phyloP scores from a whole-genome alignment of 1,284 basidiomycete genomes.

The Heterobasidion parviporum region DNA sequence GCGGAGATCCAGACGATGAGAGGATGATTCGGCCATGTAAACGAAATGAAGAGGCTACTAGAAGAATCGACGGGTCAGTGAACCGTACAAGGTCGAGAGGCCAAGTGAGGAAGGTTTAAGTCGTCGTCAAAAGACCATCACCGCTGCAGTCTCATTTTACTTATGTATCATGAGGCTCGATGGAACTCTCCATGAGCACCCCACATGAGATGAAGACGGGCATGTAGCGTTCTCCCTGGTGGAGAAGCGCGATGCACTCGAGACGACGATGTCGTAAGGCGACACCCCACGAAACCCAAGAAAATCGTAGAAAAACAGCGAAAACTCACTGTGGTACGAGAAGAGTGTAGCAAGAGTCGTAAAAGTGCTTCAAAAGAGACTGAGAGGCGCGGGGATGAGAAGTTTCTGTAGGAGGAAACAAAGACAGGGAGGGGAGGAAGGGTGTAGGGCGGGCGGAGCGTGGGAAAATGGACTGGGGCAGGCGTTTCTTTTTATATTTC shows the following conservation, averaged over 20 bases:
- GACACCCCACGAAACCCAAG: not conserved
- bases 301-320: not conserved
- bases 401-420: constrained; percentile 17
- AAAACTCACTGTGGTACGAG: constrained; percentile 12
- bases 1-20: constrained; percentile 84
- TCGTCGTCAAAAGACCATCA: no score
- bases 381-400: constrained; percentile 9
- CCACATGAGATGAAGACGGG: no score
- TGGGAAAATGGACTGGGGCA: constrained; percentile 13
- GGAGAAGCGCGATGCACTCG: not conserved
- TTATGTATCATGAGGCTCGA: no score
- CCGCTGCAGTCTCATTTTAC: no score
- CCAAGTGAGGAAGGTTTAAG: no score
- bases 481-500: constrained; percentile 12
- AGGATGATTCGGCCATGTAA: constrained; percentile 58
- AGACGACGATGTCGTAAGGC: not conserved
- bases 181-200: no score
- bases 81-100: not conserved
- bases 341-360: not conserved
- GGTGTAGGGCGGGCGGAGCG: constrained; percentile 23
- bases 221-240: no score
- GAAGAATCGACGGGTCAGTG: not conserved
- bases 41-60: constrained; percentile 7
- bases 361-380: no score
- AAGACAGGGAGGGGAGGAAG: constrained; percentile 23